Conservation (phyloP, 495 filamentous ascomycete species). For the Podospora conica region DNA sequence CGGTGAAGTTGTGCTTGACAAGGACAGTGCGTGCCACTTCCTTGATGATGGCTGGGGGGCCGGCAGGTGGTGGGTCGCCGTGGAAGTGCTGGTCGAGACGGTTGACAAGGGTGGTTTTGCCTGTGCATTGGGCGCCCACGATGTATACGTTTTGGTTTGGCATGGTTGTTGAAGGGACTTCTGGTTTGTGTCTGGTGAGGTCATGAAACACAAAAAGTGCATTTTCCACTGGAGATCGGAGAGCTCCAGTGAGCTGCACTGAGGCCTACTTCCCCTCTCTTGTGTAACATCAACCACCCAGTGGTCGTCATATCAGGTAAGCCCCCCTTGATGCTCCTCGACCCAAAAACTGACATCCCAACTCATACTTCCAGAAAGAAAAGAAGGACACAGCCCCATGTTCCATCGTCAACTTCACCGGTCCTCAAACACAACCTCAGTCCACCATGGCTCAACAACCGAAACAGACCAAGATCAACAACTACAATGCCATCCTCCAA, state of each 20-base stretch:
- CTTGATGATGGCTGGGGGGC: slow-evolving; percentile 29
- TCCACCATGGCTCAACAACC: background rate
- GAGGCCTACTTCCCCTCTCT: background rate
- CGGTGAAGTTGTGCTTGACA: slow-evolving; percentile 32
- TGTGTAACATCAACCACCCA: slow-evolving; percentile 2
- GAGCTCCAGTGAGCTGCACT: background rate
- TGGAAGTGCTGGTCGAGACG: slow-evolving; percentile 31
- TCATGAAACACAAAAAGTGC: background rate
- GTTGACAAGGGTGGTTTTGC: slow-evolving; percentile 46
- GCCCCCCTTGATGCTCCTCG: background rate
- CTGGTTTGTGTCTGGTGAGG: background rate
- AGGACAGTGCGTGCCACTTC: slow-evolving; percentile 44
- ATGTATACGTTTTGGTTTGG: slow-evolving; percentile 37
- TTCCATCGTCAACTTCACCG: background rate
- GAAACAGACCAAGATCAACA: background rate
- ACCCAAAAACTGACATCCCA: background rate
- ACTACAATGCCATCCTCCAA: background rate
- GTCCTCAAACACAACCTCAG: background rate
- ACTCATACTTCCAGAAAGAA: background rate
- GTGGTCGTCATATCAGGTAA: background rate
- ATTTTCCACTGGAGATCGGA: background rate
- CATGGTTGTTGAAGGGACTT: background rate
- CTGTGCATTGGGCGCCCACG: slow-evolving; percentile 45
- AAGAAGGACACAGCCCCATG: background rate
- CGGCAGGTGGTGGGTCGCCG: background rate